phyloP scores from a whole-genome alignment of 495 filamentous ascomycete genomes.

The Neurospora sp. region DNA sequence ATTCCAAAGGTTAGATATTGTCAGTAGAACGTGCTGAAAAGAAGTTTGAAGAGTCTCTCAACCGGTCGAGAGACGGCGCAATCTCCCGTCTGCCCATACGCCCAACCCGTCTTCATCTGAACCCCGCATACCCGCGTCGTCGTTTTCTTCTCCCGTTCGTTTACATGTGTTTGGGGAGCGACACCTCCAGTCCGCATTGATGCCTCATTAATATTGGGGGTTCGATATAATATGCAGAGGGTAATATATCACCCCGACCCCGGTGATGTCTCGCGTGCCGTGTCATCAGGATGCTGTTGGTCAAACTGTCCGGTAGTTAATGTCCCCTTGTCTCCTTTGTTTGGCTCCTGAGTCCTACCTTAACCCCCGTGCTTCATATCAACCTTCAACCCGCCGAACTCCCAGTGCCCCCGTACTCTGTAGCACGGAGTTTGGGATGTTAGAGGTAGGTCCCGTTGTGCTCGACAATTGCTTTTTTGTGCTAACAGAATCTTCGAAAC shows the following conservation, averaged over 20 bases:
- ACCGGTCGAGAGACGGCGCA: neutral
- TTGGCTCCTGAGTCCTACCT: neutral
- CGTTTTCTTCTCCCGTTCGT: neutral
- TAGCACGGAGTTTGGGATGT: neutral
- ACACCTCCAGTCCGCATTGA: neutral
- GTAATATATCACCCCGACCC: neutral
- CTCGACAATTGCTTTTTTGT: neutral
- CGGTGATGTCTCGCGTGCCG: neutral
- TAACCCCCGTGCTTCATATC: neutral
- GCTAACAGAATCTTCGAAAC: neutral
- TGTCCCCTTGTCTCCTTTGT: neutral
- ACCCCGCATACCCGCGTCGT: neutral
- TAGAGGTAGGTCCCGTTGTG: neutral
- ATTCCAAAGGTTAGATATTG: neutral
- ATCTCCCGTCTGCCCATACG: neutral
- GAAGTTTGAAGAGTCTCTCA: neutral
- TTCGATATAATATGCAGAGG: neutral
- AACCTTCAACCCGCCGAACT: neutral
- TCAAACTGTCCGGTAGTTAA: neutral
- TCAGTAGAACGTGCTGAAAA: neutral
- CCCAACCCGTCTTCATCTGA: neutral
- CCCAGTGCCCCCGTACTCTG: neutral
- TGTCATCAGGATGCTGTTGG: neutral
- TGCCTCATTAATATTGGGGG: neutral
- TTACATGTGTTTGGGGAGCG: neutral